Base-by-base conservation (phyloP, 129 eudicot species). In the Deinandra increscens region DNA sequence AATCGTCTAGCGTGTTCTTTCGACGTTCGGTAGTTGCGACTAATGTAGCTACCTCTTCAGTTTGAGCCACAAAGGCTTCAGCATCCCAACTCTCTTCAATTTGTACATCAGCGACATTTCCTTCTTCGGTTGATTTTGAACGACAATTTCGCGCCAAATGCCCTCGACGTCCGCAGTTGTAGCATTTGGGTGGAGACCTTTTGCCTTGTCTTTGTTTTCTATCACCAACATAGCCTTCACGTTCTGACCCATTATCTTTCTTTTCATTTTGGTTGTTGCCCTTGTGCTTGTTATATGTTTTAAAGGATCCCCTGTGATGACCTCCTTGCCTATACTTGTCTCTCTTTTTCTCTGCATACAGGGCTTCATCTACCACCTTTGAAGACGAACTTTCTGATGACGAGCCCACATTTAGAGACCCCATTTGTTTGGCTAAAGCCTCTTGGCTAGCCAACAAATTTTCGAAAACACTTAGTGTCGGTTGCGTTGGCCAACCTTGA, bases 401-500 rank as follows among this genome's bases (percentile, higher is more conserved):
- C 9, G 22, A 49, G 2, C 55, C 22, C 4, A 44, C 49, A 11
- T 4, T 11, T 2, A 44, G 49, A 44, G 49, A 44, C 13, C 48
- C 50, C 23, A 66, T 66, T 3, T 66, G 42, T 9, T 22, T 66
- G 15, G 71, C 58, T 2, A 66, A 14, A 6, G 71, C 59, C 23
- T 66, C 71, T 22, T 66, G 42, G 15, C 71, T 26, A 3, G 31
- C 36, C 50, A 63, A 39, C 31, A 63, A 11, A 17, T 62, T 62
- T 7, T 62, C 67, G 9, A 36, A 61, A 3, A 17, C 68, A 6
- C 12, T 9, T 0, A 62, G 2, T 4, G 68, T 13, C 0, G 68
- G 68, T 38, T 62, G 46, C 1, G n/a, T 37, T 2, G 46, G n/a
- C 68, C 68, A 62, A 36, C 68, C 68, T 62, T 61, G 67, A 1